phyloP scores from a whole-genome alignment of 208 protist species.

The Leishmania tarentolae region DNA sequence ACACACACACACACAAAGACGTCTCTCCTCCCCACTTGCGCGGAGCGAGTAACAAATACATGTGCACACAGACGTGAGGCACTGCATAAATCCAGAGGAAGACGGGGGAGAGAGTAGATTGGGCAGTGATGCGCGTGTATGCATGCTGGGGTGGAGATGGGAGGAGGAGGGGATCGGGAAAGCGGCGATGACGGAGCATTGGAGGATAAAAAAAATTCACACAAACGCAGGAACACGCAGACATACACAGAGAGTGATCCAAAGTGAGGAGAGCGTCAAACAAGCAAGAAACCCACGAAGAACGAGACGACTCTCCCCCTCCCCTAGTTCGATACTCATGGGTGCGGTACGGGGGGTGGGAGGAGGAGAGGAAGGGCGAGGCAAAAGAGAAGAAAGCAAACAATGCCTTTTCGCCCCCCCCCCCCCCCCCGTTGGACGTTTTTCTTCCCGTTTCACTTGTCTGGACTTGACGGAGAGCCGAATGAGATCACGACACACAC shows the following conservation, averaged over 20 bases:
- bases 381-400: neutral
- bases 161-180: neutral
- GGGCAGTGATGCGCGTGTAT: neutral
- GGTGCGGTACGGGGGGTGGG: constrained; percentile 8
- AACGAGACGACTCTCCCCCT: neutral
- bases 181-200: neutral
- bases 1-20: neutral
- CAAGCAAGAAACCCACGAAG: neutral
- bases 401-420: neutral
- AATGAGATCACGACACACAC: neutral
- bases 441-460: neutral
- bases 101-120: neutral
- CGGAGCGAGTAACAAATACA: neutral
- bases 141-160: neutral
- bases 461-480: neutral
- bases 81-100: neutral
- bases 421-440: neutral
- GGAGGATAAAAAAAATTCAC: neutral
- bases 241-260: neutral
- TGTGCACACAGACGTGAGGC: neutral
- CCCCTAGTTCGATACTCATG: neutral
- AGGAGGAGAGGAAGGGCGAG: neutral
- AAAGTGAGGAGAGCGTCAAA: neutral
- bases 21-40: neutral
- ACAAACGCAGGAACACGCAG: neutral